Evolutionary conservation across 2,329 filamentous ascomycete genomes (phyloP), one percentile per base, ranked within the genome.

Genomic region (Diaporthe aspalathi): DNA sequence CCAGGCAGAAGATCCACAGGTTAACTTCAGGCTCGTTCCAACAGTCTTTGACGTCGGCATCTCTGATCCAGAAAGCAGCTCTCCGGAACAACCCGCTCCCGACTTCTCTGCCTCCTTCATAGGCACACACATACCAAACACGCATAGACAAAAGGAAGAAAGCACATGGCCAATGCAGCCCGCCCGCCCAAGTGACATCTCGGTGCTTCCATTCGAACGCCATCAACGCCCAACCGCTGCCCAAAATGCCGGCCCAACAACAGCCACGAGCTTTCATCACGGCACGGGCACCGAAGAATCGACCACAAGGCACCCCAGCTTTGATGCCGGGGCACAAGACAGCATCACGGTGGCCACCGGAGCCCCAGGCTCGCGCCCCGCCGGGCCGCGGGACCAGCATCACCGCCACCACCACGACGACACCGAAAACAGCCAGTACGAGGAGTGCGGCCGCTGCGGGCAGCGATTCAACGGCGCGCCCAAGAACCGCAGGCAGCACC

Each of bases 401-500:
- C 32, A n/a, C 32, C 32, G 9, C 9, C n/a, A 24, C 47, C n/a
- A 35, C 32, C 5, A 45, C 43, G 5, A 20, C 43, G 14, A 49
- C 8, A 9, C 6, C n/a, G 4, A 50, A 4, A 24, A 27, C 49
- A 24, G n/a, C 32, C 53, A 56, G 40, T 38, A 27, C 60, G 60
- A 65, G 45, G 29, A 35, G 29, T 65, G 60, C 60, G 22, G 1
- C n/a, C 29, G 14, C 29, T 65, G 60, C 60, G 27, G 45, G 20
- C 60, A 65, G 60, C 27, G 16, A 14, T 65, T 65, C 60, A 1
- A n/a, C 12, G 60, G 60, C n/a, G 22, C 24, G 12, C 43, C n/a
- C 12, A 65, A 65, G 60, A 50, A 65, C 45, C 60, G 60, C 29
- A 65, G 11, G 60, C 60, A 65, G 45, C 60, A 65, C 60, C 60